Conservation (phyloP, 495 filamentous ascomycete genomes). For the Letharia columbiana region DNA sequence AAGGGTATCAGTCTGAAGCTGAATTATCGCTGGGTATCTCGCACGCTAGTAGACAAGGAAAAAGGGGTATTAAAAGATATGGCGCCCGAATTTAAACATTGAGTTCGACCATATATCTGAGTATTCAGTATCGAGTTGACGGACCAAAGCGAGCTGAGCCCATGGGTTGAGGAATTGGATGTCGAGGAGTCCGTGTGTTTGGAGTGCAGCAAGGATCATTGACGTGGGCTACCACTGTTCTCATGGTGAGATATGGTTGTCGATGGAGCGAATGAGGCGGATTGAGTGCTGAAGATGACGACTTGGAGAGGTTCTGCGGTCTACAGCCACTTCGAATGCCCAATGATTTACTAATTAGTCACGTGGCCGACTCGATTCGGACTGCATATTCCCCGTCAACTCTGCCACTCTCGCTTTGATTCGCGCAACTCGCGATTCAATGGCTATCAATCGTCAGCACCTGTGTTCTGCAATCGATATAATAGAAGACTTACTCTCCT, state of each 20-base stretch:
- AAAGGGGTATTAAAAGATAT: background rate
- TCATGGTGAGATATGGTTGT: background rate
- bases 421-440: constrained; percentile 90
- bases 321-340: background rate
- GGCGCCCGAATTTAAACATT: background rate
- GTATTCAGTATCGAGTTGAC: background rate
- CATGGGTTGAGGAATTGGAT: background rate
- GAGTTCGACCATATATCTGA: background rate
- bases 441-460: constrained; percentile 47
- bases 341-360: background rate
- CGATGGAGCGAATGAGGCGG: background rate
- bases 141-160: background rate
- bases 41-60: constrained; percentile 13
- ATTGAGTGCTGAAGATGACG: background rate
- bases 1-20: constrained; percentile 15
- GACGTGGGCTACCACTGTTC: background rate
- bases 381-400: constrained; percentile 75
- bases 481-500: constrained; percentile 70
- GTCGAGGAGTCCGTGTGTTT: background rate
- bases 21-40: constrained; percentile 19
- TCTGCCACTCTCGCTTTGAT: constrained; percentile 97
- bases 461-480: background rate
- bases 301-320: background rate
- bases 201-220: background rate
- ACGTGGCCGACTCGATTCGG: constrained; percentile 4